Base-by-base conservation (phyloP, 176 grass and related monocot genomes). In the Canna indica region DNA sequence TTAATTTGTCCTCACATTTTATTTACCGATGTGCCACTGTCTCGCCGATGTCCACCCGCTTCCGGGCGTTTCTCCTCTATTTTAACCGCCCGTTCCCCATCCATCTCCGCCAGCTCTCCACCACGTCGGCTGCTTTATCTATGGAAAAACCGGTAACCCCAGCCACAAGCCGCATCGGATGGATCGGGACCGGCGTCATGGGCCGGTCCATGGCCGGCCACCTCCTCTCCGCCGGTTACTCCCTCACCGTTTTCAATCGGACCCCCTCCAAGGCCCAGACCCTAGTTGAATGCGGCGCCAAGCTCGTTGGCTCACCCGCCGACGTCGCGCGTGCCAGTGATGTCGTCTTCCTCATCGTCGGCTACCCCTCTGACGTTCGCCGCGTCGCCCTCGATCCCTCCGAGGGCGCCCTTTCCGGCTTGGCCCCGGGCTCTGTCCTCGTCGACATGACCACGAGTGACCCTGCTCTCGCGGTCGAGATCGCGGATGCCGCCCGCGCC, bases 321-420 rank as follows among this genome's bases (percentile, higher is more conserved):
- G 78, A 58, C 25, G 86, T 82, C 7, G 94, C 86, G 0, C 65
- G 77, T 34, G 77, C 53, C 9, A 88, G 82, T n/a, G 89, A 99
- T 17, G 89, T 90, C 64, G 91, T 93, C 72, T 99, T 93, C 63
- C 86, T 99, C 84, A 99, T 99, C 83, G 94, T 99, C 48, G 94
- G 94, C 15, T 93, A 93, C 56, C 88, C 85, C 41, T 86, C 88
- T 3, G 85, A 96, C 36, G 88, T 96, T 74, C 92, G 88, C 73
- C 38, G 77, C 31, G 88, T 85, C 29, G 70, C 77, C 68, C 82
- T 99, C 64, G 84, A 93, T 57, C 82, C 84, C 9, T 73, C 82
- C 60, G 68, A 77, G 0, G 94, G 94, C 4, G 86, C 78, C 29
- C 82, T 99, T 45, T 69, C 86, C 0, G 89, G 94, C 26, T 75